Base-by-base conservation (phyloP, 495 filamentous ascomycete genomes). In the Aspergillus nidulans region DNA sequence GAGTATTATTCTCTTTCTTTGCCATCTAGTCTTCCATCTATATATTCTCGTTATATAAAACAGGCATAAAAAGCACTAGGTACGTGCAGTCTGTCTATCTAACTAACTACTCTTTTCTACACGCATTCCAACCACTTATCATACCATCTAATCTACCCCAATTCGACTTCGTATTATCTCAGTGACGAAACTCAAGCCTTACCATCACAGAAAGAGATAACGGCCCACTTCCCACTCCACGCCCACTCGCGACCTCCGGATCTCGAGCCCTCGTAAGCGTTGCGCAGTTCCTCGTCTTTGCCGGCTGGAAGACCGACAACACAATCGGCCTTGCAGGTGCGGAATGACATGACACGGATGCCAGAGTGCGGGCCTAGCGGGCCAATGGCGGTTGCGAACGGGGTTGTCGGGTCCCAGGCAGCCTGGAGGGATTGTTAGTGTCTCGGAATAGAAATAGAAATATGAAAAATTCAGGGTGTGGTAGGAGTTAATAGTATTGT, bases 221-320 rank as follows among this genome's bases (percentile, higher is more conserved):
- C 90, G 3, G 92, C 94, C 90, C 90, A 97, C 72, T 97, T 97
- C 8, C 94, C 94, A 66, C 81, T 89, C 92, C 92, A 97, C 1
- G 91, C 94, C 94, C 94, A 98, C 69, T 92, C 92, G 56, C 94
- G 81, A 18, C 82, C 79, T 15, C 87, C 85, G 12, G 74, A 77
- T 55, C 88, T 83, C 6, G 81, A 86, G 8, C 86, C 90, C 13
- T 77, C 83, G 41, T 89, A 85, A 60, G 68, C 78, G 5, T 76
- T 73, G 57, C 80, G 83, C 42, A 98, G 71, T 67, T 81, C 78
- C 73, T 96, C 92, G 67, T 98, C 92, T 61, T 81, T 73, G 6
- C 91, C 92, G 6, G 82, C 73, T 18, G 80, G 79, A n/a, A 97
- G 77, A 0, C 90, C 92, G n/a, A 95, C 92, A 1, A 97, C 89